Base-by-base conservation (phyloP, 441 rosid species). In the Erodium texanum region DNA sequence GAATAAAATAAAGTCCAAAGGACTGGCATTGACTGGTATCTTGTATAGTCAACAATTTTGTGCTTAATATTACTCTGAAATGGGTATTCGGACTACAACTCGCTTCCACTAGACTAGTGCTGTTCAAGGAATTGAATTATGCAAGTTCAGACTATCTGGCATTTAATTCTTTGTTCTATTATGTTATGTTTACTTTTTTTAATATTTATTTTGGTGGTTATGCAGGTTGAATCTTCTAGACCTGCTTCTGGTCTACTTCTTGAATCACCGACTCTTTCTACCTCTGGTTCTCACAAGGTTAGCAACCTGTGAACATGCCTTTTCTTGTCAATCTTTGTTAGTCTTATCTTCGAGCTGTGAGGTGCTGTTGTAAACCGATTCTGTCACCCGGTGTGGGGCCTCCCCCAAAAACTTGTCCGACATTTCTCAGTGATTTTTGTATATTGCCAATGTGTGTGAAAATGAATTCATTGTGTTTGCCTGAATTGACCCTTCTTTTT, bases 241-340 rank as follows among this genome's bases (percentile, higher is more conserved):
- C 90, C 85, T 62, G 48, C 59, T 5, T 80, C 87, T 66, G 71
- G 64, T 66, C 79, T 83, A 62, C 82, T 77, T 2, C 73, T 69
- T 27, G 92, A 80, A 76, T 52, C 78, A 8, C 75, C 81, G 29
- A 63, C 82, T 15, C 82, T 87, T 65, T 70, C 66, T 77, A 73
- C 87, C 65, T 79, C 68, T 82, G 89, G 79, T 67, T 67, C 80
- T 65, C 76, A 66, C 70, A 79, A 77, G 96, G 98, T 89, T 10
- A 41, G 12, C 15, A 41, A 41, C 50, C 50, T 41, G 5, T 32
- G 5, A 32, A 5, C 36, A 32, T 32, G 36, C 36, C 36, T 2
- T 32, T 32, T 32, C 36, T 32, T 32, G 36, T 32, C 36, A 32
- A 32, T 5, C 36, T 32, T 5, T 32, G 36, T 32, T 2, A 2